Conservation (phyloP, 1,284 basidiomycete species). For the Hemileia vastatrix region DNA sequence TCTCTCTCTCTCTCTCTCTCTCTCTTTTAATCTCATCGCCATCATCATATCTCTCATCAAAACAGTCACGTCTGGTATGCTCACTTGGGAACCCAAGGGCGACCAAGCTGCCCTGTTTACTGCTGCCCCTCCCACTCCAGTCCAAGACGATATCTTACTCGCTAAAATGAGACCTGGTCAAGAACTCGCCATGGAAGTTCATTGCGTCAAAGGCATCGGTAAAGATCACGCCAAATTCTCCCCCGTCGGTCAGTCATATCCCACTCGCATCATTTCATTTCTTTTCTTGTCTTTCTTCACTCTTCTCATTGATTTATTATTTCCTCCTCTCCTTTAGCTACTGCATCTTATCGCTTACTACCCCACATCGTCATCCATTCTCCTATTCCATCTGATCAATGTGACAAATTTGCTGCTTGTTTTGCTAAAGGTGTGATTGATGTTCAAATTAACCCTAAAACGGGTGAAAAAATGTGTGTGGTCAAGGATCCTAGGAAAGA, state of each 20-base stretch:
- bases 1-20: background rate
- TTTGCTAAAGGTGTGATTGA: constrained; percentile 84
- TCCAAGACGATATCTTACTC: constrained; percentile 76
- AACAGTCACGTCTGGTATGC: constrained; percentile 64
- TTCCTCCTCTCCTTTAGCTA: constrained; percentile 53
- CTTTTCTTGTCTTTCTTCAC: background rate
- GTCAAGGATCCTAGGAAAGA: constrained; percentile 64
- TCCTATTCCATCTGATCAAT: constrained; percentile 55
- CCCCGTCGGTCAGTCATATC: constrained; percentile 68
- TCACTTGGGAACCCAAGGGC: constrained; percentile 78
- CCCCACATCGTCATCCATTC: constrained; percentile 72
- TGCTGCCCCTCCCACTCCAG: constrained; percentile 56
- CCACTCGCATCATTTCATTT: background rate
- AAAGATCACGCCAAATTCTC: constrained; percentile 96
- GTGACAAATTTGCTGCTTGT: constrained; percentile 70
- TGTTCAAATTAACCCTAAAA: constrained; percentile 52
- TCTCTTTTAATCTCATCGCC: background rate
- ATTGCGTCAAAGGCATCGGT: constrained; percentile 88
- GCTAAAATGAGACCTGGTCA: constrained; percentile 85
- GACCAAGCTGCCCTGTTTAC: constrained; percentile 56
- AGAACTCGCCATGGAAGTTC: constrained; percentile 70
- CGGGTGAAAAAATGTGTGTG: constrained; percentile 54
- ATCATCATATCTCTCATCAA: background rate
- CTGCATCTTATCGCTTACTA: constrained; percentile 85
- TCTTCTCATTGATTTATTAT: background rate